Evolutionary conservation across 176 grass and related monocot genomes (phyloP).

Genomic region (Secale cereale): DNA sequence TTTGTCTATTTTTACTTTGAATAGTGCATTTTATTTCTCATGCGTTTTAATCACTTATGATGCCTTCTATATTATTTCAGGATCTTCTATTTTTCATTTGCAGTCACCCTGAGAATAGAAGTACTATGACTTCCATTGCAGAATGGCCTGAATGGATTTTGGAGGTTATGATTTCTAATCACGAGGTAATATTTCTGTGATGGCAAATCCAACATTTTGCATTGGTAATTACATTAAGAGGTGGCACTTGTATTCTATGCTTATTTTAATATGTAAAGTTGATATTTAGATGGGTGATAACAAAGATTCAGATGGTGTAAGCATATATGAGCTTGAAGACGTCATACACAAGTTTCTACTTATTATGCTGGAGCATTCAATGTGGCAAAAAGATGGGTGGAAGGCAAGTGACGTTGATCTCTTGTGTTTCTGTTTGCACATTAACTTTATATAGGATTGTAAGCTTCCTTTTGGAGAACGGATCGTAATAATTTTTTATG

Average conservation of each 20-base stretch:
- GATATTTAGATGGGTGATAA: slow-evolving; percentile 59
- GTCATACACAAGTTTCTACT: slow-evolving; percentile 74
- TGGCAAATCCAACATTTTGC: slow-evolving; percentile 20
- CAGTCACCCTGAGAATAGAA: slow-evolving; percentile 79
- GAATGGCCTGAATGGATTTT: slow-evolving; percentile 96
- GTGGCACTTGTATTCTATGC: slow-evolving; percentile 4
- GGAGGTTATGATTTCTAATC: slow-evolving; percentile 81
- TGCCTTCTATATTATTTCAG: slow-evolving; percentile 48
- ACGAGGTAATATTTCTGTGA: slow-evolving; percentile 58
- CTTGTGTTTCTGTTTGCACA: slow-evolving; percentile 9
- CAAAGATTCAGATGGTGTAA: slow-evolving; percentile 72
- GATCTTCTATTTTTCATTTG: slow-evolving; percentile 82
- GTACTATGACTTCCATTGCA: slow-evolving; percentile 51
- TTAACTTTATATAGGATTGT: slow-evolving; percentile 7
- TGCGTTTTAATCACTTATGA: slow-evolving; percentile 19
- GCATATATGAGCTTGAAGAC: slow-evolving; percentile 68
- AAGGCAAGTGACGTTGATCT: slow-evolving; percentile 44
- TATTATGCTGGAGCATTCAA: slow-evolving; percentile 77
- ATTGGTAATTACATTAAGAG: slow-evolving; percentile 16
- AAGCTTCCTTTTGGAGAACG: not conserved
- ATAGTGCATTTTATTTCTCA: not conserved
- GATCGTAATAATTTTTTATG: not conserved
- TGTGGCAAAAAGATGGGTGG: slow-evolving; percentile 81
- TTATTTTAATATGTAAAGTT: slow-evolving; percentile 32
- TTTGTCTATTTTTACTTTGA: slow-evolving; percentile 7